A percentile compares a stretch with the other conserved stretches of the same genome.
phyloP scores from a whole-genome alignment of 176 grass and related monocot species.

The Avena sativa region DNA sequence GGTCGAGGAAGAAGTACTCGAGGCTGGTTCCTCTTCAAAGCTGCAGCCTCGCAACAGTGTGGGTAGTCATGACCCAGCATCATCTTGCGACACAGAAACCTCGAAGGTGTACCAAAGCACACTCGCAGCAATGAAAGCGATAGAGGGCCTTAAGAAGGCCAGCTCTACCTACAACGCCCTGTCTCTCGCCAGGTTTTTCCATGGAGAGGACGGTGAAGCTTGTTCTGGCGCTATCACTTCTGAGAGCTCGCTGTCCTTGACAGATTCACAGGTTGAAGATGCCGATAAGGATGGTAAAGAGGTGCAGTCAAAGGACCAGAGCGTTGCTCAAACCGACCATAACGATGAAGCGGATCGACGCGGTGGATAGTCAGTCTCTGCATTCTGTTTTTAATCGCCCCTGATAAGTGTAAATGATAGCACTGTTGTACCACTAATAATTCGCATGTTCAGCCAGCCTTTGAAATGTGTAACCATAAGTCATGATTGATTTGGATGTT shows the following conservation, averaged over 20 bases:
- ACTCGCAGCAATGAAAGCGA: conserved; percentile 80
- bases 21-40: conserved; percentile 63
- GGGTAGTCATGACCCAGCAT: conserved; percentile 35
- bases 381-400: conserved; percentile 3
- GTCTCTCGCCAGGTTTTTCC: conserved; percentile 83
- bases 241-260: conserved; percentile 63
- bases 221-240: conserved; percentile 80
- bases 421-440: conserved; percentile 39
- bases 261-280: conserved; percentile 62
- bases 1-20: conserved; percentile 80
- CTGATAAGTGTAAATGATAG: conserved; percentile 48
- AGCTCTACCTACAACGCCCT: conserved; percentile 92
- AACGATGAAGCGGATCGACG: background rate
- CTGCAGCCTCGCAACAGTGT: conserved; percentile 12
- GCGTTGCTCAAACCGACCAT: conserved; percentile 1
- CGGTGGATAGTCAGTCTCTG: conserved; percentile 38
- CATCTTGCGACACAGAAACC: conserved; percentile 51
- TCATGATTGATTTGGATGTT: conserved; percentile 1
- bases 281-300: conserved; percentile 57
- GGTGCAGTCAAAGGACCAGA: conserved; percentile 59
- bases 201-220: conserved; percentile 67
- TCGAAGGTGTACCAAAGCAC: conserved; percentile 82
- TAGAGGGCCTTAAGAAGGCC: conserved; percentile 79
- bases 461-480: conserved; percentile 35
- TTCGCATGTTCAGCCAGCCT: conserved; percentile 5